Percentiles rank a stretch among this genome's conserved stretches.
Conservation (phyloP, 139 green algal species). For the Chlamydomonas sp. region DNA sequence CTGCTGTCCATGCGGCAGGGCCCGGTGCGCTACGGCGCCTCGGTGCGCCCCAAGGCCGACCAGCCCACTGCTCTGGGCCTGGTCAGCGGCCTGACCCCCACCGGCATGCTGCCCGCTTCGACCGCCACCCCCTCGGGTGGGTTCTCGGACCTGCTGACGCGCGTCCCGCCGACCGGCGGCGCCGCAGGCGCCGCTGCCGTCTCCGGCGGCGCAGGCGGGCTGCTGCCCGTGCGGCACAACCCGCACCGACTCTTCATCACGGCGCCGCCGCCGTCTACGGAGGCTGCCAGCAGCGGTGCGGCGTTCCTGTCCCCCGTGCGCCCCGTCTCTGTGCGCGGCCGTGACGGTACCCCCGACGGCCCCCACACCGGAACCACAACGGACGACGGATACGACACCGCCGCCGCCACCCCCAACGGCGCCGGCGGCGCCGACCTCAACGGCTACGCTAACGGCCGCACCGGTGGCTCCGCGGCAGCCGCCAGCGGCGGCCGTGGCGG, state of each 20-base stretch:
- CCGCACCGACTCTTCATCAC: conserved; percentile 87
- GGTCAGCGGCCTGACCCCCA: background rate
- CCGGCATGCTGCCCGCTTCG: background rate
- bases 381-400: background rate
- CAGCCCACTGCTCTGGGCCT: conserved; percentile 21
- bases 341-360: background rate
- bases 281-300: conserved; percentile 32
- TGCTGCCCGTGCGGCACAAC: conserved; percentile 82
- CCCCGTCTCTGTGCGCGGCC: conserved; percentile 1
- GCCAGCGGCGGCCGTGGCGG: background rate
- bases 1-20: conserved; percentile 72
- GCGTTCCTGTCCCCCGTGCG: conserved; percentile 36
- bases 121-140: background rate
- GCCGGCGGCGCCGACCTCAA: background rate
- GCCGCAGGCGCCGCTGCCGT: conserved; percentile 8
- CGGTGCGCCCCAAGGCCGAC: conserved; percentile 55
- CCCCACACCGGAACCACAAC: background rate
- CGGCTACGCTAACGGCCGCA: background rate
- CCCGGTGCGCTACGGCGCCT: conserved; percentile 65
- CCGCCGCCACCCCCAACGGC: background rate
- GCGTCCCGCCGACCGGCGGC: background rate
- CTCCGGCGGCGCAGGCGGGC: background rate
- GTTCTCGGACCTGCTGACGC: conserved; percentile 22
- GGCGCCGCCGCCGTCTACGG: conserved; percentile 66
- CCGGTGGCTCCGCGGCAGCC: background rate